Percentiles rank a stretch among this genome's conserved stretches.
These are phyloP conservation scores for Wickerhamomyces rabaulensis DNA, from an alignment of 805 yeast genomes.

Conservation along the genomic window DNA sequence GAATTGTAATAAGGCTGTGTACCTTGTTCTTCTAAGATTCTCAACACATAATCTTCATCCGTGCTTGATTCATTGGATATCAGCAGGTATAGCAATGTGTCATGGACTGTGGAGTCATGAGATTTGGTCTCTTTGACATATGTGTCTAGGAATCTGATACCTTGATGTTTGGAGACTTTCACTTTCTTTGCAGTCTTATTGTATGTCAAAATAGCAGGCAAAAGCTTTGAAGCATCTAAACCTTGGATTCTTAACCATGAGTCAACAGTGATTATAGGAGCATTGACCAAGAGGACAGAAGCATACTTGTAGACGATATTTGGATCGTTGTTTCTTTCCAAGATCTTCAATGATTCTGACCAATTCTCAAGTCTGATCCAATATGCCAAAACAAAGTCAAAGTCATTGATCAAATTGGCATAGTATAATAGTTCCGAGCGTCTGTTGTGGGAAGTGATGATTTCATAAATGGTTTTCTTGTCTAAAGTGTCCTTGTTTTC, in stretches of 20 bases:
- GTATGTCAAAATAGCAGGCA: constrained; percentile 75
- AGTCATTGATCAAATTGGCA: constrained; percentile 66
- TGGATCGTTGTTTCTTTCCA: constrained; percentile 43
- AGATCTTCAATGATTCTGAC: constrained; percentile 60
- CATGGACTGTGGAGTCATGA: constrained; percentile 51
- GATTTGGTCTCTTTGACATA: constrained; percentile 41
- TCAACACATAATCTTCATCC: constrained; percentile 44
- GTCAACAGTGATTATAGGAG: constrained; percentile 66
- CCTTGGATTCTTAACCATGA: constrained; percentile 63
- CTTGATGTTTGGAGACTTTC: constrained; percentile 49
- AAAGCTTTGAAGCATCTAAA: constrained; percentile 55
- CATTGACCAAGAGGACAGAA: constrained; percentile 59
- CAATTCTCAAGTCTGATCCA: constrained; percentile 69
- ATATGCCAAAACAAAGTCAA: constrained; percentile 60
- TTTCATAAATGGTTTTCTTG: constrained; percentile 62
- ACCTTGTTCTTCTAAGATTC: constrained; percentile 41
- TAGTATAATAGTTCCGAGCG: constrained; percentile 57
- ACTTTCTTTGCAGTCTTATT: constrained; percentile 42
- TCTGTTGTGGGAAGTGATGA: constrained; percentile 62
- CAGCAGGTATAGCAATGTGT: constrained; percentile 63
- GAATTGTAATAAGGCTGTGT: constrained; percentile 49
- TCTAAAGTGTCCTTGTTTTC: constrained; percentile 49
- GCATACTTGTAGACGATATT: constrained; percentile 60
- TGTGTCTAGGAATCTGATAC: constrained; percentile 56
- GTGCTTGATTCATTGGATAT: constrained; percentile 31